phyloP scores from a whole-genome alignment of 169 alveolate genomes.

The Eimeria necatrix region DNA sequence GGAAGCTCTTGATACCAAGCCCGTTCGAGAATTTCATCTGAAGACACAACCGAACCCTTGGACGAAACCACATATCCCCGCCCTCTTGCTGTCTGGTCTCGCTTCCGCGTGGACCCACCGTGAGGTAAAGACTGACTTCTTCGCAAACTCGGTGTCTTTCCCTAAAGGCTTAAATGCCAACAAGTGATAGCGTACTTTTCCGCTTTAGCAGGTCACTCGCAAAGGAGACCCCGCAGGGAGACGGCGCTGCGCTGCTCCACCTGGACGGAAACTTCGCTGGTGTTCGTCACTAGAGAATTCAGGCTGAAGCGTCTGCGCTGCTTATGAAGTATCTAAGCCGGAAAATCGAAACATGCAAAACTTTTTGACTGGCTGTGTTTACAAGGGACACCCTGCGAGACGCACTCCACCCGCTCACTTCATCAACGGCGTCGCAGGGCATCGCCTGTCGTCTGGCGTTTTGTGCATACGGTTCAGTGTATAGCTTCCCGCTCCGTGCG shows the following conservation, averaged over 20 bases:
- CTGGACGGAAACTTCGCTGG: not conserved
- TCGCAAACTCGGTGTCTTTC: not conserved
- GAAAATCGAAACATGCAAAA: not conserved
- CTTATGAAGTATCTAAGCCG: not conserved
- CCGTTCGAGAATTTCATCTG: conserved; percentile 51
- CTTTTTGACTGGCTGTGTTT: not conserved
- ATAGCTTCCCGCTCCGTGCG: not conserved
- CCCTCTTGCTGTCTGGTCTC: not conserved
- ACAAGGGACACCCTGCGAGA: not conserved
- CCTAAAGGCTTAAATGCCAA: not conserved
- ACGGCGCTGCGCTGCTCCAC: conserved; percentile 22
- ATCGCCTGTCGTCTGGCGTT: not conserved
- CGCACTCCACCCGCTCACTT: conserved; percentile 43
- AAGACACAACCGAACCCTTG: not conserved
- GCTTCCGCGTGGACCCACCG: not conserved
- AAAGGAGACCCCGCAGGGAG: conserved; percentile 41
- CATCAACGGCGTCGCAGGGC: conserved; percentile 19
- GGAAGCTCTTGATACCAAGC: conserved; percentile 46
- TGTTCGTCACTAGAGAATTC: not conserved
- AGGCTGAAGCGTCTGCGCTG: not conserved
- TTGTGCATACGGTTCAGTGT: not conserved
- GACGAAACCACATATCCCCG: not conserved
- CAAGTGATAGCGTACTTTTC: not conserved
- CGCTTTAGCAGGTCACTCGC: conserved; percentile 29
- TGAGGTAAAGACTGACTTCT: not conserved